Conservation (phyloP, 176 grass and related monocot species). For the Eremochloa ophiuroides region DNA sequence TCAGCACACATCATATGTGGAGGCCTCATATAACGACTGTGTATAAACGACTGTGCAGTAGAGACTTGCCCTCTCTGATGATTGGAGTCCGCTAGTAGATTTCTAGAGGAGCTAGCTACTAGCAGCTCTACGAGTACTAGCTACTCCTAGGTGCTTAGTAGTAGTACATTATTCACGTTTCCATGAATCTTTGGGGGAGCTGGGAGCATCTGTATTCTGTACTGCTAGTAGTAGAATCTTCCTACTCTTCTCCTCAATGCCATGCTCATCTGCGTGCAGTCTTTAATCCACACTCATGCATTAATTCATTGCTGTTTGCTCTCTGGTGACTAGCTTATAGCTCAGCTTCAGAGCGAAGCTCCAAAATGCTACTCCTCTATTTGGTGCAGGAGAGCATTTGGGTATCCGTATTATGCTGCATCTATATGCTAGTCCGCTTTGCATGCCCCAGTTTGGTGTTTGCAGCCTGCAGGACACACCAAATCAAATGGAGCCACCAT, state of each 20-base stretch:
- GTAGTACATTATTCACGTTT: background rate
- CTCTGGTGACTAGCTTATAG: background rate
- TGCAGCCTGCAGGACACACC: background rate
- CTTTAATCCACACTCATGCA: constrained; percentile 11
- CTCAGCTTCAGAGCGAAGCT: background rate
- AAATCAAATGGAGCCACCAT: background rate
- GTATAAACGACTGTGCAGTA: too few species aligned
- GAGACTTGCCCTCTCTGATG: constrained; percentile 25
- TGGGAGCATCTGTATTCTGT: background rate
- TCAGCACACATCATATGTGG: constrained; percentile 6
- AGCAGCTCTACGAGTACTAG: background rate
- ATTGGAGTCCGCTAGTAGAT: constrained; percentile 31
- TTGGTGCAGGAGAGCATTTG: too few species aligned
- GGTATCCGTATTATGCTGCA: constrained; percentile 3
- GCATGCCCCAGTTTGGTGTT: background rate
- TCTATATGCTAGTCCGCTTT: background rate
- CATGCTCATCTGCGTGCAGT: background rate
- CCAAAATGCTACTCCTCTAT: too few species aligned
- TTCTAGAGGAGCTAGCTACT: background rate
- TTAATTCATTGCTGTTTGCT: constrained; percentile 13
- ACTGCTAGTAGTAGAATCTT: background rate
- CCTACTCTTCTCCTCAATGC: constrained; percentile 1
- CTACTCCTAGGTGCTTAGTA: too few species aligned
- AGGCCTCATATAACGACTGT: too few species aligned
- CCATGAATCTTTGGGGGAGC: background rate